Evolutionary conservation across 306 rosid genomes (phyloP), one percentile per base, ranked within the genome.

Genomic region (Datisca glomerata): DNA sequence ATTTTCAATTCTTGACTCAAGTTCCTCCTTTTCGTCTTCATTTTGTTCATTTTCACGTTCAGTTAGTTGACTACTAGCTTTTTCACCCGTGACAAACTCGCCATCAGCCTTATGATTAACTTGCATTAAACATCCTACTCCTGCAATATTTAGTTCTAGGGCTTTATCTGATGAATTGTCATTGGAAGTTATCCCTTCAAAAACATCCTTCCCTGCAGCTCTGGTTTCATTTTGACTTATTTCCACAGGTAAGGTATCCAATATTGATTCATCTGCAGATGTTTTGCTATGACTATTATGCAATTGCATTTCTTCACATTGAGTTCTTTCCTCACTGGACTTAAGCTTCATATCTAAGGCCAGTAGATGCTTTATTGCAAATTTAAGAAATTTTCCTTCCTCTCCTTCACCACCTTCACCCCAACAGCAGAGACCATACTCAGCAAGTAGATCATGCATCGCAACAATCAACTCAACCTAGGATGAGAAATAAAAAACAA

Each of bases 391-490:
- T 42, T 69, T 65, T 66, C 93, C 95, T 75, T 89, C 93, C 65
- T 77, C 95, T 31, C 80, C 82, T 56, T 75, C 74, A 19, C 75
- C 86, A 37, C 81, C 83, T 57, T 72, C 77, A 43, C 93, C 81
- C 24, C 63, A 76, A 61, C 97, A 89, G 68, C 97, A 89, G 62
- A 89, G 83, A 55, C 95, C 97, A 53, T 79, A 72, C 64, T 83
- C 97, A 23, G 93, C 95, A 43, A 89, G 95, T 60, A 80, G 66
- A 68, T 83, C 93, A 68, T 89, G 97, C n/a, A 45, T 80, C 50
- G 93, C 81, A 61, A 77, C 95, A 74, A 89, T 77, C 61, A 83
- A 72, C 59, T 89, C 97, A 56, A 83, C 95, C 97, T 89, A 73
- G 39, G 55, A 71, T 21, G 46, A 51, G 17, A 49, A 16, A 35